A percentile compares a stretch with the other conserved stretches of the same genome.
phyloP scores from a whole-genome alignment of 2,329 filamentous ascomycete species.

The Aspergillus alliaceus region DNA sequence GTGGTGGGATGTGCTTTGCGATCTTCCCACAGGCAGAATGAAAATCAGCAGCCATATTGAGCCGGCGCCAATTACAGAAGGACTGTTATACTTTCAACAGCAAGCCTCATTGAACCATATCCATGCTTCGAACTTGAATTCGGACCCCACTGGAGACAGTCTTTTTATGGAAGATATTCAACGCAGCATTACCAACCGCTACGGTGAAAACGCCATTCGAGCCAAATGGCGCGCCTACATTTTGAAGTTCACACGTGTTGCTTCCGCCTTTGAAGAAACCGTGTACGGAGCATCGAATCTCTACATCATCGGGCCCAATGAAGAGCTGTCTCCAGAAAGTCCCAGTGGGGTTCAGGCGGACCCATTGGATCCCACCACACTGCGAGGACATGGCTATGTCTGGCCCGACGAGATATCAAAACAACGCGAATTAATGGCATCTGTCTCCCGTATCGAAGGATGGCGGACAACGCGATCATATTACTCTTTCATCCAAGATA shows the following conservation, averaged over 20 bases:
- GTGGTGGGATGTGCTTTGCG: constrained; percentile 98
- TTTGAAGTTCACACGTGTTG: constrained; percentile 87
- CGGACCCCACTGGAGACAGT: constrained; percentile 80
- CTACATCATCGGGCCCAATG: constrained; percentile 73
- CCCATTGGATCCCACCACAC: constrained; percentile 49
- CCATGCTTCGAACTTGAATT: constrained; percentile 27
- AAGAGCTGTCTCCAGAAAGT: constrained; percentile 56
- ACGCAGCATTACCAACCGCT: constrained; percentile 77
- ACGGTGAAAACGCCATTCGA: constrained; percentile 85
- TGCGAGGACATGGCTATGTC: constrained; percentile 87
- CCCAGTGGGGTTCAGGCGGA: constrained; percentile 41
- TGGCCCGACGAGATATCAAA: constrained; percentile 83
- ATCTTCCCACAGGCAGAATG: constrained; percentile 86
- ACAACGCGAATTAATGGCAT: constrained; percentile 83
- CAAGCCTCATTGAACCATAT: constrained; percentile 45
- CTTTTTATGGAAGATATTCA: constrained; percentile 86
- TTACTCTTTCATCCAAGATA: constrained; percentile 85
- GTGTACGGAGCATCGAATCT: constrained; percentile 92
- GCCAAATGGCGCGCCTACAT: constrained; percentile 95
- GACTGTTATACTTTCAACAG: constrained; percentile 82
- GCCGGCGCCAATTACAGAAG: constrained; percentile 75
- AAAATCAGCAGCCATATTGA: constrained; percentile 93
- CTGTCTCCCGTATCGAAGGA: constrained; percentile 89
- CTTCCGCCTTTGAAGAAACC: constrained; percentile 90
- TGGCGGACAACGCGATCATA: constrained; percentile 96